Evolutionary conservation across 2,329 filamentous ascomycete genomes (phyloP).

Genomic region (Alternaria infectoria): DNA sequence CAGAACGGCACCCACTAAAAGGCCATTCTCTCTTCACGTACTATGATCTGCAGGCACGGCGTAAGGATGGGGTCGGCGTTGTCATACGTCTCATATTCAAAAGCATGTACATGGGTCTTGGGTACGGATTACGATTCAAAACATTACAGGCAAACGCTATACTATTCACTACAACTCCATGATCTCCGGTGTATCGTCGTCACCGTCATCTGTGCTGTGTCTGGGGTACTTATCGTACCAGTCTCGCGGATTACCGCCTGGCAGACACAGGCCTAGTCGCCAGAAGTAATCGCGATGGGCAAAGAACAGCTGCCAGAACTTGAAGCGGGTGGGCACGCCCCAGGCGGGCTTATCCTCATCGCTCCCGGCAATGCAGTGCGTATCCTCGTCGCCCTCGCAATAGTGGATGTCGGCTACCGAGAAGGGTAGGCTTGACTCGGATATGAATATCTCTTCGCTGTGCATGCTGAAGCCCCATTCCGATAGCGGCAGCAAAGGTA

Average conservation of each 20-base stretch:
- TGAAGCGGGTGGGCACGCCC: slow-evolving; percentile 63
- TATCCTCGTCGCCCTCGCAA: slow-evolving; percentile 76
- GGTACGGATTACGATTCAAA: slow-evolving; percentile 2
- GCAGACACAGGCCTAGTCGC: slow-evolving; percentile 87
- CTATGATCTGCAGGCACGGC: neutral
- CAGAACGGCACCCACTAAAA: slow-evolving; percentile 38
- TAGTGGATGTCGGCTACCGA: slow-evolving; percentile 69
- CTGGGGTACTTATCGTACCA: slow-evolving; percentile 62
- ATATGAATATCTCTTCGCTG: slow-evolving; percentile 86
- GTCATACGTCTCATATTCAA: neutral
- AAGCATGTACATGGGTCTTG: neutral
- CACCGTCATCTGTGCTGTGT: slow-evolving; percentile 18
- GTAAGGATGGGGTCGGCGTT: slow-evolving; percentile 9
- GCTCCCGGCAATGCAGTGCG: slow-evolving; percentile 71
- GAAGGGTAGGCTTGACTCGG: slow-evolving; percentile 72
- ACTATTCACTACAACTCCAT: slow-evolving; percentile 21
- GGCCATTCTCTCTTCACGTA: neutral
- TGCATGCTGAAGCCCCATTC: slow-evolving; percentile 92
- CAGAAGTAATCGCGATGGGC: slow-evolving; percentile 97
- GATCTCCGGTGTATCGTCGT: slow-evolving; percentile 19
- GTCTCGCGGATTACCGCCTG: slow-evolving; percentile 74
- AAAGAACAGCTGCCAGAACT: slow-evolving; percentile 91
- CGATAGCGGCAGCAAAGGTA: slow-evolving; percentile 81
- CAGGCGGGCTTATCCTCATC: slow-evolving; percentile 34
- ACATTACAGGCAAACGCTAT: neutral